These are phyloP conservation scores for Trichosporon asahii DNA, from an alignment of 1,284 basidiomycete genomes.

Conservation along the genomic window DNA sequence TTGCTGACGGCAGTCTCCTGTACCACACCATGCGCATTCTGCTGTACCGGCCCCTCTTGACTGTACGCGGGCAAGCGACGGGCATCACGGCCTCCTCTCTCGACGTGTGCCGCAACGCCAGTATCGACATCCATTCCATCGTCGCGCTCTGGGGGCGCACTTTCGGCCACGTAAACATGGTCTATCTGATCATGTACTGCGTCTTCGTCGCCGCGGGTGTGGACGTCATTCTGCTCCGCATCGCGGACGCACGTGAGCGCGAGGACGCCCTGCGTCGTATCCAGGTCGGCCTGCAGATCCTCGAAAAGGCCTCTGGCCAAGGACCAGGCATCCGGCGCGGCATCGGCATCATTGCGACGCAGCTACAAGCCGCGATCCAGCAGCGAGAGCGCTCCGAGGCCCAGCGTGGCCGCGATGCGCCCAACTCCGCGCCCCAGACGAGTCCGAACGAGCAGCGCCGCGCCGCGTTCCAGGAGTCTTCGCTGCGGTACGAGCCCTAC, in stretches of 20 bases:
- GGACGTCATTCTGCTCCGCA: constrained; percentile 28
- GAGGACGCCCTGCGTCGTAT: constrained; percentile 29
- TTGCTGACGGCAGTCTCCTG: constrained; percentile 19
- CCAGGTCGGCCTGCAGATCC: constrained; percentile 24
- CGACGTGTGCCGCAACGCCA: constrained; percentile 26
- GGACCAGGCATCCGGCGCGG: constrained; percentile 27
- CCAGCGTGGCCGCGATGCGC: not conserved
- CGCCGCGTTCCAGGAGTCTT: not conserved
- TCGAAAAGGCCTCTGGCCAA: constrained; percentile 27
- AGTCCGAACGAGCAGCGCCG: not conserved
- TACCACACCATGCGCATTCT: constrained; percentile 27
- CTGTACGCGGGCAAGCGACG: constrained; percentile 23
- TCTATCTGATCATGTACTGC: constrained; percentile 30
- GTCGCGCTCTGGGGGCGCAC: constrained; percentile 28
- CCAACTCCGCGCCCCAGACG: not conserved
- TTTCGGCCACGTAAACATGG: constrained; percentile 30
- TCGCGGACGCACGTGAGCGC: constrained; percentile 24
- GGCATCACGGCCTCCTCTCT: constrained; percentile 24
- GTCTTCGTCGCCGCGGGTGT: constrained; percentile 29
- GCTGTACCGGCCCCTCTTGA: constrained; percentile 28
- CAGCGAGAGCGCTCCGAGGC: constrained; percentile 8
- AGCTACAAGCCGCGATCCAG: constrained; percentile 25
- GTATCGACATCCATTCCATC: constrained; percentile 29
- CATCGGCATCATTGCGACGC: constrained; percentile 24
- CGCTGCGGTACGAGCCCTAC: constrained; percentile 8